Base-by-base conservation (phyloP, 2,329 filamentous ascomycete genomes). In the Beauveria varroae region DNA sequence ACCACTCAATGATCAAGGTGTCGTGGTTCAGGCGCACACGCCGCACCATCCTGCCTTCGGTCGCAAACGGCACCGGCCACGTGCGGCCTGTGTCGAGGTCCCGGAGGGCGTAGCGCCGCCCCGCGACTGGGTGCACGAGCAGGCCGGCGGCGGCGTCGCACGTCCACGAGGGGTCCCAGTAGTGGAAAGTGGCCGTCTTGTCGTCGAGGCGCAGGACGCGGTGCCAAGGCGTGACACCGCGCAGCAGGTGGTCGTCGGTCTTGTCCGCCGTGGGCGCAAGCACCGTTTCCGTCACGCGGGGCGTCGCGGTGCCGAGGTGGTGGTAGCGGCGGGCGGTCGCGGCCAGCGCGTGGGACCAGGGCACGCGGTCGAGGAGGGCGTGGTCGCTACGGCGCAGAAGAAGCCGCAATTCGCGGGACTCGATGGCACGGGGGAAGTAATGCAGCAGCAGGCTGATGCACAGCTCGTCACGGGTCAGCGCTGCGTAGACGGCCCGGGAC, bases 1-100 rank as follows among this genome's bases (percentile, higher is more conserved):
- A 83, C 84, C 85, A 87, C 68, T 87, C 85, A n/a, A 88, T 72
- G 20, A 87, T 67, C n/a, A 88, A 72, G n/a, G 86, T 73, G 2
- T 75, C 74, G 40, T 79, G 73, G 37, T 79, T 77, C 4, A 87
- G 72, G 16, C 84, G 78, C 3, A 85, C 69, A 14, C 84, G 78
- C 14, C 85, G 76, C 28, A 87, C 73, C 40, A 81, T 75, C 65
- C 79, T 85, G 8, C 73, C 74, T 1, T 68, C 63, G 5, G 75
- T 72, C 41, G 80, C 73, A 64, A 87, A 85, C 1, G 83, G 81
- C 18, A 87, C 74, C 2, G 69, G 67, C 30, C 74, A 71, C n/a
- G 75, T 70, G 4, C 67, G 65, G 10, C 77, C 72, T 1, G 75
- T 77, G 24, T 75, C 75, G 2, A 87, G 65, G 66, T 87, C 83